A percentile compares a stretch with the other conserved stretches of the same genome.
These are phyloP conservation scores for Zymoseptoria pseudotritici DNA, from an alignment of 2,329 filamentous ascomycete genomes.

Conservation along the genomic window DNA sequence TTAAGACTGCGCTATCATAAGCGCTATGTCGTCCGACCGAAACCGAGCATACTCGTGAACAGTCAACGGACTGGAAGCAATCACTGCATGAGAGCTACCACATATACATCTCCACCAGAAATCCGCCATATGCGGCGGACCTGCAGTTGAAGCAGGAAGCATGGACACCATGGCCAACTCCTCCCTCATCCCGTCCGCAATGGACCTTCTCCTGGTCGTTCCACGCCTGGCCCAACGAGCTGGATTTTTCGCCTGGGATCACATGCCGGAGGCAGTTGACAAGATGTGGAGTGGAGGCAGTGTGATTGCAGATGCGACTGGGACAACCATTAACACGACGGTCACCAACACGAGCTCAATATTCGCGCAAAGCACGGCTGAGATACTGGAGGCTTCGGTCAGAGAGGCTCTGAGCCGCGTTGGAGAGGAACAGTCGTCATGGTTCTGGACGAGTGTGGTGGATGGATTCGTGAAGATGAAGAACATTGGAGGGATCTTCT, in stretches of 20 bases:
- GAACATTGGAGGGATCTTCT: slow-evolving; percentile 78
- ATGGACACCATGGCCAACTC: slow-evolving; percentile 14
- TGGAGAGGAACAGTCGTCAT: slow-evolving; percentile 18
- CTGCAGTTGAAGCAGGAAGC: background rate
- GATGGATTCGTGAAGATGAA: slow-evolving; percentile 31
- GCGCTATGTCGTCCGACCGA: background rate
- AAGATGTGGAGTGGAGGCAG: slow-evolving; percentile 50
- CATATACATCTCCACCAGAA: background rate
- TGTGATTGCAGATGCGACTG: slow-evolving; percentile 53
- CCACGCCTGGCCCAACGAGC: slow-evolving; percentile 64
- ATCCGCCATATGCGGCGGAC: background rate
- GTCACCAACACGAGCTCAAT: slow-evolving; percentile 32
- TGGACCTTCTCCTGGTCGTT: slow-evolving; percentile 61
- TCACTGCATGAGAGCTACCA: background rate
- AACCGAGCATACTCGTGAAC: background rate
- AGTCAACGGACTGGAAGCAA: background rate
- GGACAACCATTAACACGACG: slow-evolving; percentile 33
- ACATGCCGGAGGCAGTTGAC: slow-evolving; percentile 54
- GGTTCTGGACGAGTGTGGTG: slow-evolving; percentile 22
- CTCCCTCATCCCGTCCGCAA: slow-evolving; percentile 47
- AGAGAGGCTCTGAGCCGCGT: slow-evolving; percentile 20
- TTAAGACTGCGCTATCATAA: background rate
- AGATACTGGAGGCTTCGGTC: slow-evolving; percentile 23
- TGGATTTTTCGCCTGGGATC: slow-evolving; percentile 51
- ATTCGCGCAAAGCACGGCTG: slow-evolving; percentile 38